These are phyloP conservation scores for Nicotiana benthamiana DNA, from an alignment of 257 asterid genomes.

Conservation along the genomic window DNA sequence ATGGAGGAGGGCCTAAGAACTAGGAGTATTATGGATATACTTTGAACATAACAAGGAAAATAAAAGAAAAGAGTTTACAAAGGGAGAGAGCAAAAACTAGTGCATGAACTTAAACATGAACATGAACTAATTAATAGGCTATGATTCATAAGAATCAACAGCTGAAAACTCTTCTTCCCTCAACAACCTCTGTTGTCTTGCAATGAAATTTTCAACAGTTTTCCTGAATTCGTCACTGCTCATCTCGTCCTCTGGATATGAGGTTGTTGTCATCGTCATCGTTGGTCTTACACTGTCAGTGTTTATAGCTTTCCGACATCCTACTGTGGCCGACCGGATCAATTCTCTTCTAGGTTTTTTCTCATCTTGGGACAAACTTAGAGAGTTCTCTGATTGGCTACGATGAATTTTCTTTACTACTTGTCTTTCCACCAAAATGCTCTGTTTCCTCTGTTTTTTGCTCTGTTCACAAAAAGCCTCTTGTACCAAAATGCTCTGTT, in stretches of 20 bases:
- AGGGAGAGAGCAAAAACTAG: not conserved
- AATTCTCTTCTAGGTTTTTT: constrained; percentile 20
- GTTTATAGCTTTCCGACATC: constrained; percentile 18
- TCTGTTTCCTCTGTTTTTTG: constrained; percentile 16
- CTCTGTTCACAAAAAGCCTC: not conserved
- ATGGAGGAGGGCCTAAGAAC: not conserved
- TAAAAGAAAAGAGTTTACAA: too few relatives aligned
- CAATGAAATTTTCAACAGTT: constrained; percentile 72
- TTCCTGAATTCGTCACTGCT: constrained; percentile 70
- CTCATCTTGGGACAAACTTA: constrained; percentile 16
- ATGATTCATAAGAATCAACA: constrained; percentile 14
- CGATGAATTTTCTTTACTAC: constrained; percentile 21
- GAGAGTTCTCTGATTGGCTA: constrained; percentile 36
- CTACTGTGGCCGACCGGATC: constrained; percentile 48
- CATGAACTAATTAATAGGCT: not conserved
- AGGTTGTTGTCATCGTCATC: not conserved
- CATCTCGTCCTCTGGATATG: constrained; percentile 46
- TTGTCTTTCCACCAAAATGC: not conserved
- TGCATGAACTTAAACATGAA: too few relatives aligned
- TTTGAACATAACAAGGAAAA: not conserved
- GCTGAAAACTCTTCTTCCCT: constrained; percentile 54
- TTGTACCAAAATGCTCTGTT: not conserved
- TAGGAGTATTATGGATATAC: not conserved
- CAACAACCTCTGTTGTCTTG: constrained; percentile 63
- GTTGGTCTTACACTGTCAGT: constrained; percentile 6